These are phyloP conservation scores for Vigna unguiculata DNA, from an alignment of 306 rosid genomes.

Conservation along the genomic window DNA sequence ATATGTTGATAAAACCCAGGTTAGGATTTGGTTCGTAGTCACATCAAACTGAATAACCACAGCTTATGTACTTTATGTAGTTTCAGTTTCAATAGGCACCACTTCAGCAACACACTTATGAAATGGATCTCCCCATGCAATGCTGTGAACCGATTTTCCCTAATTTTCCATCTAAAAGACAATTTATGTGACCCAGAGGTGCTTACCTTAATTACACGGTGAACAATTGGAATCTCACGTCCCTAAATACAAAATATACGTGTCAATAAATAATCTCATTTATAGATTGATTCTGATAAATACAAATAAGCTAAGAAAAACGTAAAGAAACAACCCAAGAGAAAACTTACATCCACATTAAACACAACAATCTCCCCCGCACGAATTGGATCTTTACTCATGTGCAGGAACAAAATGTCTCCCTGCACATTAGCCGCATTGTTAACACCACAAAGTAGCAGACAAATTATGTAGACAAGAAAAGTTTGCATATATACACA, in stretches of 20 bases:
- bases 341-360: constrained; percentile 78
- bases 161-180: background rate
- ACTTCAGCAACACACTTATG: background rate
- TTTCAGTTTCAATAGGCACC: background rate
- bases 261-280: constrained; percentile 8
- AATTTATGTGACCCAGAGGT: background rate
- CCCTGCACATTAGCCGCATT: constrained; percentile 58
- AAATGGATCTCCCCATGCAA: background rate
- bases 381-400: constrained; percentile 93
- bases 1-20: background rate
- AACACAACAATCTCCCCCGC: constrained; percentile 98
- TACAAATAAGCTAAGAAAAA: background rate
- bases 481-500: constrained; percentile 17
- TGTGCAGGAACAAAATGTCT: constrained; percentile 91
- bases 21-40: background rate
- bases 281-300: background rate
- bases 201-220: constrained; percentile 89
- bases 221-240: constrained; percentile 97
- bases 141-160: background rate
- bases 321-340: background rate
- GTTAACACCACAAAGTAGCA: constrained; percentile 20
- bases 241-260: constrained; percentile 56
- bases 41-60: constrained; percentile 11
- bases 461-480: constrained; percentile 12
- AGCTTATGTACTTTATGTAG: background rate